phyloP scores from a whole-genome alignment of 352 stramenopile species.

The Globisporangium okanoganense region DNA sequence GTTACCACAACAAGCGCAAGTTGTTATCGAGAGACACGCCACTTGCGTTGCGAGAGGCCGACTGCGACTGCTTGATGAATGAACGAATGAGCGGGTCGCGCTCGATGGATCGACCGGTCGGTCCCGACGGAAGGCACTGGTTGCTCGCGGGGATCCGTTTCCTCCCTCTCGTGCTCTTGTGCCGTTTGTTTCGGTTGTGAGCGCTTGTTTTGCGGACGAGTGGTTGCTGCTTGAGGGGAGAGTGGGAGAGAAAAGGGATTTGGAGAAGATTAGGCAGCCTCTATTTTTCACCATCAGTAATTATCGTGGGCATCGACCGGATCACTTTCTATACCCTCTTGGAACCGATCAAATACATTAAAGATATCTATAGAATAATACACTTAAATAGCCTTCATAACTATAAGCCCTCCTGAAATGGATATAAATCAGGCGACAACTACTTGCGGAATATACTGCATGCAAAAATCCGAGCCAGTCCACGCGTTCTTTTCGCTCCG shows the following conservation, averaged over 20 bases:
- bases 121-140: neutral
- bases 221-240: conserved; percentile 6
- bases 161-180: neutral
- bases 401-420: neutral
- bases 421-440: neutral
- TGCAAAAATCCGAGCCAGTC: neutral
- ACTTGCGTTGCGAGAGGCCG: neutral
- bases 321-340: neutral
- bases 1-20: too few relatives aligned
- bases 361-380: neutral
- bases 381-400: neutral
- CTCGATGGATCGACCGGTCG: neutral
- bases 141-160: conserved; percentile 3
- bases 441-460: neutral
- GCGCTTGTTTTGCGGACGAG: neutral
- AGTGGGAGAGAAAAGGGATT: conserved; percentile 5
- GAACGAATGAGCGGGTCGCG: neutral
- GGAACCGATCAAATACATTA: neutral
- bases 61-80: too few relatives aligned
- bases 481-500: neutral
- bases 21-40: too few relatives aligned
- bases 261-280: conserved; percentile 3
- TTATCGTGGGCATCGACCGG: neutral
- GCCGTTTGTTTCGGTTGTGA: neutral
- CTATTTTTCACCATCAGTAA: neutral